Percentiles rank a stretch among this genome's conserved stretches.
These are phyloP conservation scores for Coemansia sp. DNA, from an alignment of 192 early-diverging fungal species.

Conservation along the genomic window DNA sequence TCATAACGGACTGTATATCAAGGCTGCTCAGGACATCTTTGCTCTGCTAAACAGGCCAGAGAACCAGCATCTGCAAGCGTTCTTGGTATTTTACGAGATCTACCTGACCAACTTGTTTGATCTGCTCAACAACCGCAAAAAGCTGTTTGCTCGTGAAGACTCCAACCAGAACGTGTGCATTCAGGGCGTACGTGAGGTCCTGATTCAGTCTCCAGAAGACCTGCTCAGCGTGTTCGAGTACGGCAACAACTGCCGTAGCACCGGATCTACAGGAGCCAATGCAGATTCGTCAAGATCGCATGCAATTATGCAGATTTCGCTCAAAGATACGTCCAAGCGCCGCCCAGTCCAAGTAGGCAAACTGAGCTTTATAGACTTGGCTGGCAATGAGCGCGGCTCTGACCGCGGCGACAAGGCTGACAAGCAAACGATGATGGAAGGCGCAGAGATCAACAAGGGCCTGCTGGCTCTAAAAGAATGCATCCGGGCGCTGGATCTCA, in stretches of 20 bases:
- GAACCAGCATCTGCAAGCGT: slow-evolving; percentile 73
- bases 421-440: slow-evolving; percentile 96
- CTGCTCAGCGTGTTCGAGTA: slow-evolving; percentile 93
- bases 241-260: slow-evolving; percentile 85
- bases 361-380: slow-evolving; percentile 96
- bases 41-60: slow-evolving; percentile 64
- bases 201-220: slow-evolving; percentile 79
- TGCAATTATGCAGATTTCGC: slow-evolving; percentile 90
- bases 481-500: slow-evolving; percentile 93
- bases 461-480: slow-evolving; percentile 97
- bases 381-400: slow-evolving; percentile 96
- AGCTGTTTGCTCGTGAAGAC: slow-evolving; percentile 94
- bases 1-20: slow-evolving; percentile 84
- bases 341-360: slow-evolving; percentile 72
- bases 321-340: slow-evolving; percentile 67
- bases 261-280: slow-evolving; percentile 94
- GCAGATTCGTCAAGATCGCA: slow-evolving; percentile 94
- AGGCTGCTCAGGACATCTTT: slow-evolving; percentile 92
- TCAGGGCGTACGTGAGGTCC: slow-evolving; percentile 81
- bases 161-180: slow-evolving; percentile 93
- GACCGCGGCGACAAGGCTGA: slow-evolving; percentile 89
- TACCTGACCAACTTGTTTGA: slow-evolving; percentile 97
- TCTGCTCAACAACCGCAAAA: slow-evolving; percentile 85
- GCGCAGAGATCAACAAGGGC: slow-evolving; percentile 99
- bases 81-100: slow-evolving; percentile 94